These are phyloP conservation scores for Trichophyton schoenleinii DNA, from an alignment of 2,329 filamentous ascomycete genomes.

Conservation along the genomic window DNA sequence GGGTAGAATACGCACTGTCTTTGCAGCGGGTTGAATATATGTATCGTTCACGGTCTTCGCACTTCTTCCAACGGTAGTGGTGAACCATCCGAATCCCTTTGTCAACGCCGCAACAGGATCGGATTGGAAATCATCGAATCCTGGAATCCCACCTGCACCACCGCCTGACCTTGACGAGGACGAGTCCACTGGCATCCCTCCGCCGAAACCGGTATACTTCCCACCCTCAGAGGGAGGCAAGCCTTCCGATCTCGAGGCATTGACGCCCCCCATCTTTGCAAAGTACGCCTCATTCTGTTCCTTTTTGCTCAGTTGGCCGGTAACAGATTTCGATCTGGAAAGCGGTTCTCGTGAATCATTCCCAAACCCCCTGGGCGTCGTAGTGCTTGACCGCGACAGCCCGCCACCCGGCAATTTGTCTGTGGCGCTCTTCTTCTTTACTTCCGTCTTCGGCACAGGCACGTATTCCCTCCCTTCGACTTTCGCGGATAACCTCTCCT, in stretches of 20 bases:
- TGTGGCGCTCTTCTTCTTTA: constrained; percentile 17
- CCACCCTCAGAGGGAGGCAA: constrained; percentile 82
- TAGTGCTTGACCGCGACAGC: constrained; percentile 26
- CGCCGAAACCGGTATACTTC: constrained; percentile 86
- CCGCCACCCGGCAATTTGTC: constrained; percentile 17
- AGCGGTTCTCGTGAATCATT: constrained; percentile 14
- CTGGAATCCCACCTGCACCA: constrained; percentile 40
- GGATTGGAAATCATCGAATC: constrained; percentile 77
- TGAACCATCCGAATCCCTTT: constrained; percentile 91
- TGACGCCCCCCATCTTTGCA: constrained; percentile 68
- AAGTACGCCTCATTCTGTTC: constrained; percentile 78
- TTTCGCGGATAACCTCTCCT: constrained; percentile 74
- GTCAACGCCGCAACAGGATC: constrained; percentile 80
- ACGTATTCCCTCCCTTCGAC: constrained; percentile 82
- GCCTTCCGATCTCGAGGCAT: constrained; percentile 59
- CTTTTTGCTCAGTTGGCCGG: constrained; percentile 41
- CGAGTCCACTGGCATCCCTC: constrained; percentile 43
- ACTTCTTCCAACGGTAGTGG: constrained; percentile 73
- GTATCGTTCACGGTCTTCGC: constrained; percentile 84
- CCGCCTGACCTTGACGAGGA: constrained; percentile 6
- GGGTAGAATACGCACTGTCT: constrained; percentile 49
- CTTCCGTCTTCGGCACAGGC: constrained; percentile 48
- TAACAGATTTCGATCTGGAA: constrained; percentile 17
- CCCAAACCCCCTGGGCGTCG: constrained; percentile 20
- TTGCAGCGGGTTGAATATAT: constrained; percentile 85